Conservation (phyloP, 2,329 filamentous ascomycete species). For the Thielaviopsis ethacetica region DNA sequence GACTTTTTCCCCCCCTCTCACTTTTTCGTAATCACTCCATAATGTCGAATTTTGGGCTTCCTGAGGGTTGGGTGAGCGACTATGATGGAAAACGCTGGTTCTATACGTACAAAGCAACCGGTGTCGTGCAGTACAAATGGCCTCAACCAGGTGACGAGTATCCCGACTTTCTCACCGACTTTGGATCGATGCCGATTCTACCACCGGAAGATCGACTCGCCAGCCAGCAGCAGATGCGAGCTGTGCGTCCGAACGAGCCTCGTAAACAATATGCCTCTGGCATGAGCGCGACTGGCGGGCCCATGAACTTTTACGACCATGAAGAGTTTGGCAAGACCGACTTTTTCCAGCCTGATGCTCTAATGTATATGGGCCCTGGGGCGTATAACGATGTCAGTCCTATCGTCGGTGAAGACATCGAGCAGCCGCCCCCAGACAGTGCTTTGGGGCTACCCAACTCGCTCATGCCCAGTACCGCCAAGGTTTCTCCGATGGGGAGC, state of each 20-base stretch:
- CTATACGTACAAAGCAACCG: constrained; percentile 38
- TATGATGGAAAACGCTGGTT: constrained; percentile 43
- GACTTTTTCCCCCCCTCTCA: neutral
- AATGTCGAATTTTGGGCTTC: constrained; percentile 26
- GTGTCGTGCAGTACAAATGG: constrained; percentile 38
- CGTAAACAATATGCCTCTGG: neutral
- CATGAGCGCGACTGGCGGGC: constrained; percentile 14
- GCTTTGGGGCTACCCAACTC: neutral
- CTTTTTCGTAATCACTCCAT: constrained; percentile 13
- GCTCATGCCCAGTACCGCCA: neutral
- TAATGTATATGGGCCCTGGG: constrained; percentile 35
- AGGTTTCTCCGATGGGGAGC: constrained; percentile 4
- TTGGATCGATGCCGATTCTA: constrained; percentile 23
- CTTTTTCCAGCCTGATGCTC: constrained; percentile 35
- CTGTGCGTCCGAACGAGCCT: constrained; percentile 10
- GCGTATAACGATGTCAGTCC: constrained; percentile 30
- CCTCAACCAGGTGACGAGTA: constrained; percentile 42
- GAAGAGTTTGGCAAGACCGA: constrained; percentile 20
- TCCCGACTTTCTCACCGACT: constrained; percentile 31
- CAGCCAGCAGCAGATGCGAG: constrained; percentile 33
- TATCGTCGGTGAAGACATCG: constrained; percentile 22
- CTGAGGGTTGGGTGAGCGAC: constrained; percentile 39
- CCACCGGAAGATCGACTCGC: constrained; percentile 36
- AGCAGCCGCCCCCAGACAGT: neutral
- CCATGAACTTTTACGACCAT: constrained; percentile 16